phyloP scores from a whole-genome alignment of 179 eudicot species.

The Gypsophila paniculata region DNA sequence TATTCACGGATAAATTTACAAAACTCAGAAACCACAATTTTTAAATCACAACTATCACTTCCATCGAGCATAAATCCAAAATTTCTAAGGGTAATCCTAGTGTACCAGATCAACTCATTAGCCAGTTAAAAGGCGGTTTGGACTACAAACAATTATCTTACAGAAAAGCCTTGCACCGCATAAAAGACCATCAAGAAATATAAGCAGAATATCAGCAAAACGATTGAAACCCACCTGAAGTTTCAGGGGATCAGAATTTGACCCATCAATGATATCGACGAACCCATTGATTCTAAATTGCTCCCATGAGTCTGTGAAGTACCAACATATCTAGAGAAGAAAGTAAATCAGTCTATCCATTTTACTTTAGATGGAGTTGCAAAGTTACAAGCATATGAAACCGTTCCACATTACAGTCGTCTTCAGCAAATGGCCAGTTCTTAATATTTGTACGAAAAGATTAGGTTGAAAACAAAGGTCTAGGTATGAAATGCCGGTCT shows the following conservation, averaged over 20 bases:
- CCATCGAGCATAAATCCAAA: too few relatives aligned
- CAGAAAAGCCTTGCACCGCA: too few relatives aligned
- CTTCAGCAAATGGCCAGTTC: neutral
- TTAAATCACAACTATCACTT: too few relatives aligned
- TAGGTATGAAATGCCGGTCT: neutral
- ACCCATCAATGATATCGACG: slow-evolving; percentile 64
- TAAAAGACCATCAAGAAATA: neutral
- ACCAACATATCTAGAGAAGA: slow-evolving; percentile 74
- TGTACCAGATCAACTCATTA: neutral
- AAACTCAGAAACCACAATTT: too few relatives aligned
- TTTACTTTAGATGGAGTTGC: neutral
- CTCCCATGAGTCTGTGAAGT: slow-evolving; percentile 89
- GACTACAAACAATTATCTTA: neutral
- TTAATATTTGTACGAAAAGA: neutral
- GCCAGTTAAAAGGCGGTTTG: neutral
- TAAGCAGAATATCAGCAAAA: neutral
- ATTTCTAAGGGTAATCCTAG: neutral
- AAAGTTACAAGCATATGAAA: slow-evolving; percentile 6
- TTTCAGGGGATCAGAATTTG: slow-evolving; percentile 54
- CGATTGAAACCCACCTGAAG: slow-evolving; percentile 49
- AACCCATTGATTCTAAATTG: slow-evolving; percentile 72
- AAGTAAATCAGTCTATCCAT: slow-evolving; percentile 18
- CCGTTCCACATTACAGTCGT: neutral
- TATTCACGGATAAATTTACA: too few relatives aligned
- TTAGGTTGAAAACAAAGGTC: neutral